Conservation (phyloP, 352 stramenopile genomes). For the Globisporangium okanoganense region DNA sequence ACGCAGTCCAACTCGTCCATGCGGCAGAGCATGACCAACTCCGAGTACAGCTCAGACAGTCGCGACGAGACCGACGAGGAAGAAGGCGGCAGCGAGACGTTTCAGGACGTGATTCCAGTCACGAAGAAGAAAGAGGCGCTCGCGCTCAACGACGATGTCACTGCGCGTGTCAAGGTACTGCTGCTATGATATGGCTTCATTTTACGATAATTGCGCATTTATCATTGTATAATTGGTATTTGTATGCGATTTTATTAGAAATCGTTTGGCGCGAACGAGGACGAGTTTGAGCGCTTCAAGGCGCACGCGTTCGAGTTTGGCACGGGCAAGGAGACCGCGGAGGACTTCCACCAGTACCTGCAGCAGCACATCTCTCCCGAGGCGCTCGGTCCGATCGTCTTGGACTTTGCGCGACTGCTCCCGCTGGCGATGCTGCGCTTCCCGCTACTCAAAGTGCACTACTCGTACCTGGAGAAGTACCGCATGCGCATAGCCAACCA, state of each 20-base stretch:
- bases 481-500: constrained; percentile 24
- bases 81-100: constrained; percentile 29
- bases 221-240: not conserved
- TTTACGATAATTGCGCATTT: no score
- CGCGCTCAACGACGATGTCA: constrained; percentile 78
- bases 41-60: constrained; percentile 53
- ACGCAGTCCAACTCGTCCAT: constrained; percentile 42
- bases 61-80: constrained; percentile 45
- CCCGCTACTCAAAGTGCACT: constrained; percentile 69
- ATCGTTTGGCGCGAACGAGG: constrained; percentile 44
- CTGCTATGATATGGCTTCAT: no score
- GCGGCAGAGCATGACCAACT: constrained; percentile 22
- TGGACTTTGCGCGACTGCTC: constrained; percentile 78
- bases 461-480: constrained; percentile 35
- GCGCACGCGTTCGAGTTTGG: constrained; percentile 71
- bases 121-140: constrained; percentile 68
- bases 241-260: not conserved
- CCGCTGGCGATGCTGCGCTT: constrained; percentile 54
- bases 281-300: constrained; percentile 80
- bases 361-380: constrained; percentile 43
- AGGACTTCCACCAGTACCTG: constrained; percentile 70
- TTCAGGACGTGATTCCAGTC: constrained; percentile 77
- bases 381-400: constrained; percentile 61
- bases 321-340: constrained; percentile 54
- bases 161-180: constrained; percentile 45